phyloP scores from a whole-genome alignment of 176 grass and related monocot species.

The Phoenix roebelenii region DNA sequence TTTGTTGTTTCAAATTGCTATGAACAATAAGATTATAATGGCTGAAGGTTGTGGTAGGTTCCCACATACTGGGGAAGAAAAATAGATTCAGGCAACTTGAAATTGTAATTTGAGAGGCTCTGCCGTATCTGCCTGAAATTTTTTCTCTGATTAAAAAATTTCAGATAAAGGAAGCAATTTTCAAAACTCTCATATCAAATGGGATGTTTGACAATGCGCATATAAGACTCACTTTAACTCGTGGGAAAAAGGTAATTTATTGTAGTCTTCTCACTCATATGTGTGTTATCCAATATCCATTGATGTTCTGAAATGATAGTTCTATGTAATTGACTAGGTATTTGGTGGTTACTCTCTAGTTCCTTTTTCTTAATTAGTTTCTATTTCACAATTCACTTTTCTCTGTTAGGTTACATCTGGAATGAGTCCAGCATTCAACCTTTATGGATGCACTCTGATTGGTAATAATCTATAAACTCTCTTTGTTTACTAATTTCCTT shows the following conservation, averaged over 20 bases:
- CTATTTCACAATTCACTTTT: constrained; percentile 19
- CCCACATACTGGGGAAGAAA: too few relatives aligned
- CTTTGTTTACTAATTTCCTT: constrained; percentile 2
- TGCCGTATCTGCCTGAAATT: not conserved
- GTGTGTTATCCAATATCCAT: too few relatives aligned
- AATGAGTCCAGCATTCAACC: constrained; percentile 95
- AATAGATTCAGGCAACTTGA: too few relatives aligned
- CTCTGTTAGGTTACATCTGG: constrained; percentile 89
- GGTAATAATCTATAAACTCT: constrained; percentile 41
- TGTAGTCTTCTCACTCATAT: not conserved
- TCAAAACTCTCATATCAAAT: constrained; percentile 82
- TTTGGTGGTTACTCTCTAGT: too few relatives aligned
- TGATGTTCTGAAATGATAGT: too few relatives aligned
- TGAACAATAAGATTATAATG: too few relatives aligned
- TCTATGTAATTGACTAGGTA: too few relatives aligned
- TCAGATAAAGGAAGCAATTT: constrained; percentile 91
- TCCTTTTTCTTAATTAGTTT: not conserved
- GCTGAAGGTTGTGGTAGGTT: too few relatives aligned
- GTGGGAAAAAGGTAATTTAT: constrained; percentile 81
- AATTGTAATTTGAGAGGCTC: too few relatives aligned
- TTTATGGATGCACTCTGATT: constrained; percentile 89
- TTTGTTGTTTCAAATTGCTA: not conserved
- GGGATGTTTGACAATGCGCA: constrained; percentile 97
- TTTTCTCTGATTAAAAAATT: constrained; percentile 14
- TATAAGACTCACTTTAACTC: constrained; percentile 84